A percentile compares a stretch with the other conserved stretches of the same genome.
Conservation (phyloP, 1,139 yeast species). For the Suhomyces yuchorum region DNA sequence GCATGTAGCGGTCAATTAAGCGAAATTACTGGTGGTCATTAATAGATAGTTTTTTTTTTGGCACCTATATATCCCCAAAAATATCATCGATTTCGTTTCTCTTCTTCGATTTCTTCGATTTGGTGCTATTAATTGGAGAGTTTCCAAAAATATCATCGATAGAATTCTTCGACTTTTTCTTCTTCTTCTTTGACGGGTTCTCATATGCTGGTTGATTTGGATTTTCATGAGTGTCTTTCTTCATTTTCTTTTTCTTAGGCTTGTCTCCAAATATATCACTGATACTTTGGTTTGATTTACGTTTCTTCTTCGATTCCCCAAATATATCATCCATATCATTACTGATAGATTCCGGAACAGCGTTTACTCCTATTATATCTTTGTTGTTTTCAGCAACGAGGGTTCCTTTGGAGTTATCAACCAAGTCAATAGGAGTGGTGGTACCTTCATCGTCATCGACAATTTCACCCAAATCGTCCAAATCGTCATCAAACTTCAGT, state of each 20-base stretch:
- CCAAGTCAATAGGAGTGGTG: no score
- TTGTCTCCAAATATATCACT: slow-evolving; percentile 28
- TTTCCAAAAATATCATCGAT: slow-evolving; percentile 28
- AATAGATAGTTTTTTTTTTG: no score
- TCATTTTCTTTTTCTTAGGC: slow-evolving; percentile 11
- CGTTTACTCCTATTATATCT: no score
- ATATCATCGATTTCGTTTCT: slow-evolving; percentile 60
- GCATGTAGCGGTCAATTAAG: not conserved
- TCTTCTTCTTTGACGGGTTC: slow-evolving; percentile 20
- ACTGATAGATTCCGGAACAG: not conserved
- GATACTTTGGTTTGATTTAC: slow-evolving; percentile 26
- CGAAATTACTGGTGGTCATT: no score
- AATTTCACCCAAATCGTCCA: slow-evolving; percentile 7
- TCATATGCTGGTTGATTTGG: not conserved
- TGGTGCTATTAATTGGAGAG: not conserved
- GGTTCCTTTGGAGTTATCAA: no score
- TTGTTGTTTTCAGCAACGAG: no score
- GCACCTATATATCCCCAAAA: slow-evolving; percentile 49
- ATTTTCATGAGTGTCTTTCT: slow-evolving; percentile 4
- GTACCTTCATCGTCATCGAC: slow-evolving; percentile 2
- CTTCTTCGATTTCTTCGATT: slow-evolving; percentile 27
- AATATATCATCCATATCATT: slow-evolving; percentile 23
- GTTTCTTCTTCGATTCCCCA: slow-evolving; percentile 25
- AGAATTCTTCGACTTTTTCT: slow-evolving; percentile 31
- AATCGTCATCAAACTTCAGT: slow-evolving; percentile 12